Evolutionary conservation across 2,329 filamentous ascomycete species (phyloP).

Genomic region (Colletotrichum echinochloae): DNA sequence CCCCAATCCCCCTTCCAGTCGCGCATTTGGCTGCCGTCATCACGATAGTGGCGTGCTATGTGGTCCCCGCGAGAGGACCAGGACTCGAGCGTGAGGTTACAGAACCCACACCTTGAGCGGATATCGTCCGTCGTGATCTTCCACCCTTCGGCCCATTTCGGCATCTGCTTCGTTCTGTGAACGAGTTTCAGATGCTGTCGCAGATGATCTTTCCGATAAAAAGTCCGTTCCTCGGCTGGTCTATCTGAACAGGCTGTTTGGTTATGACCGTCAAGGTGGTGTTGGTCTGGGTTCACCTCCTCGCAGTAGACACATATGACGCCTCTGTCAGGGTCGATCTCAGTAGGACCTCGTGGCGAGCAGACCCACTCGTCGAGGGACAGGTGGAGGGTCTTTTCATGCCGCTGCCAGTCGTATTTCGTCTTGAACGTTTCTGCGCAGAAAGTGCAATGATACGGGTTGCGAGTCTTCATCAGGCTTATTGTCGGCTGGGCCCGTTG

Average conservation of each 20-base stretch:
- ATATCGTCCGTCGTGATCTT: constrained; percentile 51
- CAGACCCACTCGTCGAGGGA: constrained; percentile 62
- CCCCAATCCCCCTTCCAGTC: constrained; percentile 60
- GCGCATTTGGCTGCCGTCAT: constrained; percentile 55
- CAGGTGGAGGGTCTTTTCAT: constrained; percentile 61
- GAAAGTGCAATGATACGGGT: constrained; percentile 58
- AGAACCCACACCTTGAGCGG: constrained; percentile 57
- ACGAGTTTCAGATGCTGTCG: constrained; percentile 57
- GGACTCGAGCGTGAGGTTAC: constrained; percentile 49
- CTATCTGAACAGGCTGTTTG: constrained; percentile 64
- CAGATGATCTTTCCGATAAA: constrained; percentile 59
- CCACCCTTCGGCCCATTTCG: constrained; percentile 59
- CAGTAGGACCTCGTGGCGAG: constrained; percentile 50
- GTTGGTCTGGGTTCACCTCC: constrained; percentile 45
- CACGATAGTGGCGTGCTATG: constrained; percentile 55
- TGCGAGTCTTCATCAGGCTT: constrained; percentile 10
- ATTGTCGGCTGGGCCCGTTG: neutral
- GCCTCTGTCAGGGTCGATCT: constrained; percentile 57
- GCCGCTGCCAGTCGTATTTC: constrained; percentile 61
- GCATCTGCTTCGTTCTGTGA: constrained; percentile 54
- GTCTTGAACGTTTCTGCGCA: constrained; percentile 59
- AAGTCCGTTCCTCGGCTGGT: constrained; percentile 55
- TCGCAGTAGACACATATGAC: constrained; percentile 56
- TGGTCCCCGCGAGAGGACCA: constrained; percentile 55
- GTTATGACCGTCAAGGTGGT: constrained; percentile 54